Base-by-base conservation (phyloP, 2,329 filamentous ascomycete genomes). In the Chaetomiaceae sp. region DNA sequence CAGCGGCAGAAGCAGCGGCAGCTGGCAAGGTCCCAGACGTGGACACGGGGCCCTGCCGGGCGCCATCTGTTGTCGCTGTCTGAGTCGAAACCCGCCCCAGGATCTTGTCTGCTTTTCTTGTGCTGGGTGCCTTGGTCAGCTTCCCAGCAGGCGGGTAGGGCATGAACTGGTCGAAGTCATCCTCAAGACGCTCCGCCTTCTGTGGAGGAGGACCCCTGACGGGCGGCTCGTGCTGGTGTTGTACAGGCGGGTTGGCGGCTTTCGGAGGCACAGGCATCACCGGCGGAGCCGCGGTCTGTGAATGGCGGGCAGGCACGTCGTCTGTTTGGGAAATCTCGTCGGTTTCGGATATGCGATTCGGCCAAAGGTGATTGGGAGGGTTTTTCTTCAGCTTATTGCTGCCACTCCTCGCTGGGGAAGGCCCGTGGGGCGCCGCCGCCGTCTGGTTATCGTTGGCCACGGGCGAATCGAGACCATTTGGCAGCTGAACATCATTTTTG, bases 371-470 rank as follows among this genome's bases (percentile, higher is more conserved):
- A n/a, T 65, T 69, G 2, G 79, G 77, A 1, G 76, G 79, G 2
- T 79, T 73, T 55, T 83, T 83, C 60, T 70, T 75, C 31, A 82
- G 66, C 60, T 79, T 83, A 57, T 81, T 81, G 59, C 78, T 83
- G n/a, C 70, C 74, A 49, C 66, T 77, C 44, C 77, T 72, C 8
- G 68, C 57, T 51, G 70, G 66, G 44, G 71, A 67, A 34, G 68
- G 65, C 23, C 66, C 65, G 5, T 60, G 60, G 3, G 65, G 61
- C 4, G 65, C 61, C 13, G 62, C 60, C 21, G 61, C 25, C 25
- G 25, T 27, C 6, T 53, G 3, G 70, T 62, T 5, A 61, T 41
- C 54, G 60, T 19, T 55, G 58, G 27, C 57, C 55, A 33, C 60
- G 62, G 33, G 45, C 1, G 50, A 58, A 4, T 61, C 58, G 9